Evolutionary conservation across 441 rosid genomes (phyloP).

Genomic region (Pelargonium myrrhifolium): DNA sequence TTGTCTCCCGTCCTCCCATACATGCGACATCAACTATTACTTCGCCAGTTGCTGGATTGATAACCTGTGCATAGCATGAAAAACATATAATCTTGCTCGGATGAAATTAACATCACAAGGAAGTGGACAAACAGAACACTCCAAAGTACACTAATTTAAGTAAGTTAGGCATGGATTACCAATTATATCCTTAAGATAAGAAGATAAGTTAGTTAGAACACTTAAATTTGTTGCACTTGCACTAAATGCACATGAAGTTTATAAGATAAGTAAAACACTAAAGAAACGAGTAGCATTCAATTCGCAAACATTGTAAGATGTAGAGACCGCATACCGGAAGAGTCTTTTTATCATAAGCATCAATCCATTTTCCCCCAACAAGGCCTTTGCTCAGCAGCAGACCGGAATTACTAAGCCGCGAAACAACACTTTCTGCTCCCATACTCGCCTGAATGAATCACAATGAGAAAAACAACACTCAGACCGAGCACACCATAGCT

Average conservation of each 20-base stretch:
- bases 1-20: conserved; percentile 82
- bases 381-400: conserved; percentile 63
- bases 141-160: no score
- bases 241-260: no score
- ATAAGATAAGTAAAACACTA: not conserved
- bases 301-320: not conserved
- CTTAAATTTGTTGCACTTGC: no score
- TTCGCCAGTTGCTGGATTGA: conserved; percentile 86
- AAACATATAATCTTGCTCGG: conserved; percentile 5
- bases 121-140: not conserved
- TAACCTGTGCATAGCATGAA: conserved; percentile 43
- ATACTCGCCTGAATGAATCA: conserved; percentile 48
- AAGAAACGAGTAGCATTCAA: not conserved
- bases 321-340: conserved; percentile 37
- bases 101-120: not conserved
- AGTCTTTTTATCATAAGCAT: conserved; percentile 67
- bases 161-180: no score
- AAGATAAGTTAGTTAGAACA: no score
- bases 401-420: conserved; percentile 44
- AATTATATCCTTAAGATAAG: no score
- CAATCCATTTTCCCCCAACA: conserved; percentile 80
- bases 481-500: not conserved
- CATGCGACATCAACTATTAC: conserved; percentile 60
- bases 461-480: not conserved
- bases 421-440: conserved; percentile 38